Evolutionary conservation across 495 filamentous ascomycete species (phyloP).

Genomic region (Friedmanniomyces simplex): DNA sequence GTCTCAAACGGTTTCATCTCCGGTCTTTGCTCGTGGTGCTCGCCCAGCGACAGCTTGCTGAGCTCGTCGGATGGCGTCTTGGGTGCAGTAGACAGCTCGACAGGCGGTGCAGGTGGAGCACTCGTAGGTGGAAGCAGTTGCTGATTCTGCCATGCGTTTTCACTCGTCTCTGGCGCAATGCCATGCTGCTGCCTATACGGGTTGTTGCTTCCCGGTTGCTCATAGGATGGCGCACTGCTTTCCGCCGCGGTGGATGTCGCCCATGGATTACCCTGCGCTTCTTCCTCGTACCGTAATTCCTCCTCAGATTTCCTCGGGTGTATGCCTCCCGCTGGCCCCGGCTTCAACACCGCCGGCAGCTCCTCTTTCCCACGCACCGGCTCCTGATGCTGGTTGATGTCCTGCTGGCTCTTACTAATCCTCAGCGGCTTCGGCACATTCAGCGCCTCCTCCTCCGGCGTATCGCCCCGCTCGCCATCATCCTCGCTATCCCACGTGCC

Average conservation of each 20-base stretch:
- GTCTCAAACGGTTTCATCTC: conserved; percentile 9
- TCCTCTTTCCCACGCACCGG: neutral
- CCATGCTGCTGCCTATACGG: conserved; percentile 15
- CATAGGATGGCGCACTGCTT: neutral
- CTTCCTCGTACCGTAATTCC: conserved; percentile 8
- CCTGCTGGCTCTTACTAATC: conserved; percentile 8
- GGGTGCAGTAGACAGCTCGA: conserved; percentile 9
- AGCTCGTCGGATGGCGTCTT: conserved; percentile 17
- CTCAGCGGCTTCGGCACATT: conserved; percentile 18
- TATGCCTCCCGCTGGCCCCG: conserved; percentile 2
- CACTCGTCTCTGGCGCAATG: conserved; percentile 1
- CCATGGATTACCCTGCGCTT: conserved; percentile 19
- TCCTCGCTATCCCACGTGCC: conserved; percentile 20
- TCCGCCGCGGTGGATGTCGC: neutral
- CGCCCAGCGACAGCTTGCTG: conserved; percentile 7
- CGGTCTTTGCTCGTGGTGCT: neutral
- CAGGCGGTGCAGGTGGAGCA: conserved; percentile 14
- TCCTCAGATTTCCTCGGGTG: neutral
- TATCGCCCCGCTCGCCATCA: conserved; percentile 4
- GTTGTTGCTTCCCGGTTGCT: conserved; percentile 6
- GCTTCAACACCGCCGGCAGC: conserved; percentile 13
- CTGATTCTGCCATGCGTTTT: conserved; percentile 4
- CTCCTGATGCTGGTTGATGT: neutral
- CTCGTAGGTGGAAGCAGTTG: neutral
- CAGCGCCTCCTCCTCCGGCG: neutral